A percentile compares a stretch with the other conserved stretches of the same genome.
Conservation (phyloP, 768 basidiomycete genomes). For the Suillus subaureus region DNA sequence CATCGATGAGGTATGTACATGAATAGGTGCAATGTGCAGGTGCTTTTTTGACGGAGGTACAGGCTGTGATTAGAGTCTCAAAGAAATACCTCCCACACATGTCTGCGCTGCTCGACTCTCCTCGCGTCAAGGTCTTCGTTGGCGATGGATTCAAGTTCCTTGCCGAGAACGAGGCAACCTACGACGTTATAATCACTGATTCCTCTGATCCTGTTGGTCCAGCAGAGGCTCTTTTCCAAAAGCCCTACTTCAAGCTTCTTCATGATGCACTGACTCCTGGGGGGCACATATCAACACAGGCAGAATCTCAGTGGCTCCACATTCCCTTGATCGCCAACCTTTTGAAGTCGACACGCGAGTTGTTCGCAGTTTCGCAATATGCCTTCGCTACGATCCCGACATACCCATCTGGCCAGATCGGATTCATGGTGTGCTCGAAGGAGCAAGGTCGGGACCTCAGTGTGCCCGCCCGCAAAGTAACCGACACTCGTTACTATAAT, state of each 20-base stretch:
- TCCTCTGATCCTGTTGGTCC: conserved; percentile 98
- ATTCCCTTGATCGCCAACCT: conserved; percentile 82
- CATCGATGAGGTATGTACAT: conserved; percentile 80
- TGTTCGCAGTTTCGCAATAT: conserved; percentile 87
- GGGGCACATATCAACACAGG: conserved; percentile 94
- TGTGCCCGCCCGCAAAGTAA: conserved; percentile 72
- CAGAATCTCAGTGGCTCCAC: conserved; percentile 95
- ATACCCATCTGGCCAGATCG: conserved; percentile 98
- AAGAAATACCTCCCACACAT: conserved; percentile 94
- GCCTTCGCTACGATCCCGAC: conserved; percentile 97
- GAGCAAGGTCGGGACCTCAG: conserved; percentile 68
- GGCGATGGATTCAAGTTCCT: conserved; percentile 99
- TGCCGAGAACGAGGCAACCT: conserved; percentile 79
- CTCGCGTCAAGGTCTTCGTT: conserved; percentile 81
- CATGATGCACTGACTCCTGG: conserved; percentile 88
- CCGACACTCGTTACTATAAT: conserved; percentile 84
- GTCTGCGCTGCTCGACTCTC: conserved; percentile 78
- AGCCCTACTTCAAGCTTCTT: conserved; percentile 95
- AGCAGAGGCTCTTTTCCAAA: conserved; percentile 91
- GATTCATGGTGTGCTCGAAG: conserved; percentile 89
- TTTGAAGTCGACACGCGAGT: conserved; percentile 59
- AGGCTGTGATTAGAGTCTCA: conserved; percentile 95
- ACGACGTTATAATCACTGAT: conserved; percentile 99
- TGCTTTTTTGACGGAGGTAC: conserved; percentile 3
- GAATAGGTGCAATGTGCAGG: neutral